Conservation (phyloP, 441 rosid genomes). For the Syzygium malaccense region DNA sequence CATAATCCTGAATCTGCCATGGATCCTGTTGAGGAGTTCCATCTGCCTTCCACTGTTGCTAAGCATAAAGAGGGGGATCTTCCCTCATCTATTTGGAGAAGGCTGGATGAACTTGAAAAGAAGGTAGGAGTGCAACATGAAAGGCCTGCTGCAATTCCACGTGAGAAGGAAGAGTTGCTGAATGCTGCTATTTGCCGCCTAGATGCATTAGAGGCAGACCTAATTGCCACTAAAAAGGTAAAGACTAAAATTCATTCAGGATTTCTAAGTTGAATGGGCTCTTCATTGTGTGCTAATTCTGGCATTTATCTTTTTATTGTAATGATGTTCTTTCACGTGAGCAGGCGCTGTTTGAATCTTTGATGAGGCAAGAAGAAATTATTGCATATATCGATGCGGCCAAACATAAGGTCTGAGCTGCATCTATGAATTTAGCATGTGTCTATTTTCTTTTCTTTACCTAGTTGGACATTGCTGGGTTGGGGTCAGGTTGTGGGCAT, state of each 20-base stretch:
- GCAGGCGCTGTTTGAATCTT: slow-evolving; percentile 11
- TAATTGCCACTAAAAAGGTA: slow-evolving; percentile 11
- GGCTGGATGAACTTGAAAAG: slow-evolving; percentile 9
- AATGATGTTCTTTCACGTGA: background rate
- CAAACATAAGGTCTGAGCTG: background rate
- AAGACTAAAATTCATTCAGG: background rate
- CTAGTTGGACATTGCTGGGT: background rate
- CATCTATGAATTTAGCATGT: background rate
- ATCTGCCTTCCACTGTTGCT: background rate
- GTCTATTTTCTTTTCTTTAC: background rate
- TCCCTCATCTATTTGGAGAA: background rate
- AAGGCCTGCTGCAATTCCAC: background rate
- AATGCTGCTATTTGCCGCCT: slow-evolving; percentile 3
- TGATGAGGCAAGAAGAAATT: slow-evolving; percentile 15
- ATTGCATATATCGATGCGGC: slow-evolving; percentile 2
- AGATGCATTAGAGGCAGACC: slow-evolving; percentile 14
- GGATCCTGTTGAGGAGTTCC: background rate
- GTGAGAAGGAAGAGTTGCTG: slow-evolving; percentile 5
- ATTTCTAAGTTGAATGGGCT: background rate
- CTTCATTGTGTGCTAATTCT: background rate
- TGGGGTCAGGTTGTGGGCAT: background rate
- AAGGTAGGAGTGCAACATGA: background rate
- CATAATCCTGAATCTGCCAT: background rate
- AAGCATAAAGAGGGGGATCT: background rate
- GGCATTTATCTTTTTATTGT: background rate